Evolutionary conservation across 1,139 yeast genomes (phyloP), one percentile per base, ranked within the genome.

Genomic region (Arxiozyma slooffiae): DNA sequence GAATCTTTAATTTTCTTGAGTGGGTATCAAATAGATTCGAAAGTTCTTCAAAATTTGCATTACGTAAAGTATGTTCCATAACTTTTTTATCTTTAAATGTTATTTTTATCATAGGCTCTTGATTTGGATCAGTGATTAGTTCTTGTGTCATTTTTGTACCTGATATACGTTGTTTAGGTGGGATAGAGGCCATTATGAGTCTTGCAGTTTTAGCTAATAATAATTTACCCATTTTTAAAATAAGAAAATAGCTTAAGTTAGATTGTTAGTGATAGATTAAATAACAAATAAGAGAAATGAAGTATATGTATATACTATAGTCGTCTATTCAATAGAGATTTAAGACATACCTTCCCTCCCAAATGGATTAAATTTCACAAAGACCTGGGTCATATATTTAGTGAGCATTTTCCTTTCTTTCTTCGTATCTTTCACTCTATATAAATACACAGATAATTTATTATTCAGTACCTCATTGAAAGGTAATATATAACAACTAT

Each of bases 1-100:
- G 75, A 56, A 85, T 73, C 46, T 78, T 79, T 60, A 85, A 70
- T 62, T 79, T 77, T 71, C 89, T 79, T 3, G 90, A 83, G 62
- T 85, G 90, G 52, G 81, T 71, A 62, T 84, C 85, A 53, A 85
- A 78, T 58, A 72, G 67, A 44, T 77, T 78, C 8, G 76, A 68
- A 51, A 84, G 68, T 57, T 83, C 90, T 34, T 69, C 74, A 56
- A 81, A 75, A 16, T 66, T 70, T 63, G 78, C 68, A 2, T 64
- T 63, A 3, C 74, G 67, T 3, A 96, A 96, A 63, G 88, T 86
- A 6, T 81, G 79, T 51, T 76, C 76, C 71, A 88, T 71, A 7
- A 75, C 76, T 52, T 80, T 78, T 61, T 90, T 92, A 68, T 90
- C 97, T 68, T 85, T 86, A 71, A 79, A 90, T 1, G 83, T 80